A percentile compares a stretch with the other conserved stretches of the same genome.
Conservation (phyloP, 2,329 filamentous ascomycete genomes). For the Penicillium sp. region DNA sequence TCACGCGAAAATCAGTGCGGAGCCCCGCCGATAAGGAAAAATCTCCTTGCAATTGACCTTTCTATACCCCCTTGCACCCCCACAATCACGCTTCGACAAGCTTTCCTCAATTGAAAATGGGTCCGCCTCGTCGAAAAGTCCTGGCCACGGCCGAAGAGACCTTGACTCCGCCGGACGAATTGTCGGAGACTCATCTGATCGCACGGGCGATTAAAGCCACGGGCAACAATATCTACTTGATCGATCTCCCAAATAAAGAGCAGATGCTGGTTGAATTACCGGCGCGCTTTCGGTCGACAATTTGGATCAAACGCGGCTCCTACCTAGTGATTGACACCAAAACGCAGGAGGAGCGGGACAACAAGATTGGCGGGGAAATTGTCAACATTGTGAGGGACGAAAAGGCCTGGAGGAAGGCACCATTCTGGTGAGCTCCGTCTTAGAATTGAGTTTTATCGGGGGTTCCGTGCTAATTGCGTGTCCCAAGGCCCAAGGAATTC, state of each 20-base stretch:
- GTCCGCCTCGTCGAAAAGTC: conserved; percentile 67
- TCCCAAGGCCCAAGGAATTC: conserved; percentile 70
- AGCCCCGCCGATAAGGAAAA: conserved; percentile 20
- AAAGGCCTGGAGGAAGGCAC: conserved; percentile 81
- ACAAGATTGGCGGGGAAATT: conserved; percentile 81
- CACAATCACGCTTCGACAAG: too few relatives aligned
- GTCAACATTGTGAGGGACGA: conserved; percentile 89
- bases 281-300: conserved; percentile 77
- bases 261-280: conserved; percentile 73
- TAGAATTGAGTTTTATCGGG: not conserved
- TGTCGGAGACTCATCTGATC: conserved; percentile 55
- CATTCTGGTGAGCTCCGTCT: conserved; percentile 65
- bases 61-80: conserved; percentile 1
- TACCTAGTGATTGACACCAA: conserved; percentile 77
- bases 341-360: conserved; percentile 59
- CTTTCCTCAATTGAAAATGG: conserved; percentile 47
- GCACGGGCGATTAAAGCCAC: conserved; percentile 74
- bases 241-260: conserved; percentile 62
- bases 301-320: conserved; percentile 86
- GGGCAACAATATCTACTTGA: conserved; percentile 83
- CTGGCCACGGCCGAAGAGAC: conserved; percentile 71
- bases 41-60: conserved; percentile 14
- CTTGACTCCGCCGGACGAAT: conserved; percentile 52
- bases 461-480: not conserved
- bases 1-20: conserved; percentile 6